These are phyloP conservation scores for Phyllosticta capitalensis DNA, from an alignment of 2,329 filamentous ascomycete species.

Conservation along the genomic window DNA sequence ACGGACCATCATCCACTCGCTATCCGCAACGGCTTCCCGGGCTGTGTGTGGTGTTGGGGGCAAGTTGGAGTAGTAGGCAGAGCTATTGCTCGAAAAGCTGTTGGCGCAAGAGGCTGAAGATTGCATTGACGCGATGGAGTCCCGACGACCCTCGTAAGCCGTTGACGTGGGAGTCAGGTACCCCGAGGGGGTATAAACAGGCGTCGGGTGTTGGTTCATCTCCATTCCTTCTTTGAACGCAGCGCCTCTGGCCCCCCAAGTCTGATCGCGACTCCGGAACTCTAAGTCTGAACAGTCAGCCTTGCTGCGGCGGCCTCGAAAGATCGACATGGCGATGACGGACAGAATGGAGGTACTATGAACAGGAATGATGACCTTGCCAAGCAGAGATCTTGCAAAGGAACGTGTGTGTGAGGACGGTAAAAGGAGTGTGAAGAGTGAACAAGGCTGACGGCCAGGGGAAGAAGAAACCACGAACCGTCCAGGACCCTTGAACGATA, in stretches of 20 bases:
- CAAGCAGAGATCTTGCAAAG: neutral
- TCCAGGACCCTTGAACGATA: slow-evolving; percentile 17
- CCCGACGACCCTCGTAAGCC: slow-evolving; percentile 22
- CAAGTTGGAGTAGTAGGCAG: slow-evolving; percentile 11
- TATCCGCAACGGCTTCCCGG: slow-evolving; percentile 17
- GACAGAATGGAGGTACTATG: slow-evolving; percentile 9
- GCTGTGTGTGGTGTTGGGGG: slow-evolving; percentile 21
- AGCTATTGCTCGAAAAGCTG: slow-evolving; percentile 13
- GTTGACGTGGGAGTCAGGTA: slow-evolving; percentile 20
- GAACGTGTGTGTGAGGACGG: slow-evolving; percentile 7
- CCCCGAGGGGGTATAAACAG: slow-evolving; percentile 15
- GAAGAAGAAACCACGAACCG: too few species aligned
- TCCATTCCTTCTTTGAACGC: slow-evolving; percentile 16
- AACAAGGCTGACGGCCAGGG: slow-evolving; percentile 12
- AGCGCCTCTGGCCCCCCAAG: neutral
- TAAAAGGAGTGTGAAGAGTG: slow-evolving; percentile 9
- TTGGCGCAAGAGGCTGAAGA: slow-evolving; percentile 16
- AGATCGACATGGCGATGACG: slow-evolving; percentile 4
- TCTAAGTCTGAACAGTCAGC: slow-evolving; percentile 7
- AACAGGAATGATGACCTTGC: slow-evolving; percentile 7
- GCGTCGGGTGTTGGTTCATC: slow-evolving; percentile 17
- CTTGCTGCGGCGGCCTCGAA: neutral
- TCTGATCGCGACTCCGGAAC: slow-evolving; percentile 5
- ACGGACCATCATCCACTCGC: slow-evolving; percentile 5
- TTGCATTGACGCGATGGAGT: slow-evolving; percentile 22